These are phyloP conservation scores for Cephalotrichum gorgonifer DNA, from an alignment of 2,329 filamentous ascomycete genomes.

Conservation along the genomic window DNA sequence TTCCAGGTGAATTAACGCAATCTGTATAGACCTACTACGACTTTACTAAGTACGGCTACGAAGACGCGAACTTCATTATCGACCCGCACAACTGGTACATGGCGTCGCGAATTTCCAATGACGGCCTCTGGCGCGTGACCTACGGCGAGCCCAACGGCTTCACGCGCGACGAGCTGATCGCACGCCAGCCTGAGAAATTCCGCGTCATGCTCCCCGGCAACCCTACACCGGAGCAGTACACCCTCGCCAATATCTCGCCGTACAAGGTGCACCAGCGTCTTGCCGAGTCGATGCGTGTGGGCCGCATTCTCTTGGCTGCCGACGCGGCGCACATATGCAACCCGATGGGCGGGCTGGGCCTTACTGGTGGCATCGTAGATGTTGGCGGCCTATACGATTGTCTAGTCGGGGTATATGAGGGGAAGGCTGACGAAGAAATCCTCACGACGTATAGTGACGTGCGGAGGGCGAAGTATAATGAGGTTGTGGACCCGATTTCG, in stretches of 20 bases:
- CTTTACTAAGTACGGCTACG: constrained; percentile 42
- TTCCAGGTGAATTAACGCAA: constrained; percentile 3
- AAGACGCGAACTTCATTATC: constrained; percentile 50
- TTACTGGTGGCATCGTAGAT: constrained; percentile 54
- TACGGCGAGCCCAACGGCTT: constrained; percentile 49
- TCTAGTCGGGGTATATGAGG: constrained; percentile 34
- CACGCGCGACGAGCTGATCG: constrained; percentile 17
- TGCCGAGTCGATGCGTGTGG: constrained; percentile 45
- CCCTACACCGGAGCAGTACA: constrained; percentile 47
- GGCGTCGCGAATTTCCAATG: constrained; percentile 47
- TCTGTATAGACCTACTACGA: constrained; percentile 46
- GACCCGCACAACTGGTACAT: constrained; percentile 52
- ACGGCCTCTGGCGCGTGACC: constrained; percentile 52
- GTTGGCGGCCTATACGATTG: constrained; percentile 52
- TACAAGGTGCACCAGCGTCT: constrained; percentile 54
- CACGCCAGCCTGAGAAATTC: constrained; percentile 33
- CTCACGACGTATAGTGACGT: constrained; percentile 34
- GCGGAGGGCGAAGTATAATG: constrained; percentile 33
- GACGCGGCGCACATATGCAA: constrained; percentile 51
- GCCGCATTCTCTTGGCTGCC: constrained; percentile 44
- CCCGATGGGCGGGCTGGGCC: constrained; percentile 48
- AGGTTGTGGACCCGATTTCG: constrained; percentile 30
- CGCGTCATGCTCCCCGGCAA: constrained; percentile 47
- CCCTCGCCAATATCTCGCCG: constrained; percentile 44
- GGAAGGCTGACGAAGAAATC: constrained; percentile 29